Base-by-base conservation (phyloP, 495 filamentous ascomycete genomes). In the Penicillium goetzii region DNA sequence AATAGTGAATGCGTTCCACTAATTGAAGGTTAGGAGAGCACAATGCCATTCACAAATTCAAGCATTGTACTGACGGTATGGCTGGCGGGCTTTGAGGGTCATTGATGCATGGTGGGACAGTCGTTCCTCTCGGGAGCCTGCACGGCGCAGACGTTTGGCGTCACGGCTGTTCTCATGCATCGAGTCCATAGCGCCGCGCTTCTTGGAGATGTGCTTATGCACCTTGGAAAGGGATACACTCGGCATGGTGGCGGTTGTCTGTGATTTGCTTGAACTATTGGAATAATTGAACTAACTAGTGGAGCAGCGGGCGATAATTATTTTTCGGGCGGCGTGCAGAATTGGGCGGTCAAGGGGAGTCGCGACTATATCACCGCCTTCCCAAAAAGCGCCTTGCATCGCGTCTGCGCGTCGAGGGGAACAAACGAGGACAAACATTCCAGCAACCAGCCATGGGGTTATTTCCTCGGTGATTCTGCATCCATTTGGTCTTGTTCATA, bases 161-260 rank as follows among this genome's bases (percentile, higher is more conserved):
- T 96, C 90, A 62, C 92, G 83, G 69, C 91, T 95, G 73, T 91
- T 90, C 69, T 92, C 88, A 72, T 97, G 92, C 15, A 97, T 81
- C 15, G 87, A 82, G 25, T 85, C 84, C 54, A 89, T 80, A 17
- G 81, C 81, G 17, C 85, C 86, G 54, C 85, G 85, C 76, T 90
- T 90, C 79, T 93, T 93, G 23, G 85, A 74, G 53, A 96, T 90
- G 61, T 91, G 86, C 79, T 96, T 97, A 59, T 91, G 88, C 40
- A 93, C 88, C 68, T 93, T 96, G 53, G 85, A 75, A 15, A 96
- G 72, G 62, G 85, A 85, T 19, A 60, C 59, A 66, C 88, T 91
- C 15, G 91, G 86, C 92, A 96, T 96, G 75, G 34, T 70, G 57
- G 38, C 52, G 26, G 51, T 33, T 30, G 36, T 59, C 26, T 17